These are phyloP conservation scores for Cyclotella kingstonii DNA, from an alignment of 108 stramenopile species.

Conservation along the genomic window DNA sequence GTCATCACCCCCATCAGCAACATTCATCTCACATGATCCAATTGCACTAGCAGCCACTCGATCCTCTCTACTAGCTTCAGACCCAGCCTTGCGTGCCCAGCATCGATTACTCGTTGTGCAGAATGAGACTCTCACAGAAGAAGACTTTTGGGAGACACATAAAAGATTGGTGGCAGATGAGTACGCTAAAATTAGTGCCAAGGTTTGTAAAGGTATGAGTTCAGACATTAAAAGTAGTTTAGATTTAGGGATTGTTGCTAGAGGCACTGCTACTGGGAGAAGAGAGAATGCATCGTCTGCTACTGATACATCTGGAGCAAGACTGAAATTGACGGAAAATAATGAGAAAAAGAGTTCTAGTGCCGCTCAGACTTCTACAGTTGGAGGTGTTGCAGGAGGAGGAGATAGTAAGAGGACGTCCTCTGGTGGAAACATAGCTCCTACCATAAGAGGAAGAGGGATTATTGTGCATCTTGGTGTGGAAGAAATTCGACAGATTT, in stretches of 20 bases:
- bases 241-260: conserved; percentile 36
- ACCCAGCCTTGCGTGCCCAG: conserved; percentile 77
- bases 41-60: conserved; percentile 74
- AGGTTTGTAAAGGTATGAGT: conserved; percentile 50
- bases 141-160: conserved; percentile 88
- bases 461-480: conserved; percentile 52
- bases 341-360: conserved; percentile 44
- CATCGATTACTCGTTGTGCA: conserved; percentile 77
- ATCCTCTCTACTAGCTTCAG: conserved; percentile 75
- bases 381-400: background rate
- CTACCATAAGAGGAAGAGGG: conserved; percentile 2
- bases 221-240: conserved; percentile 67
- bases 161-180: conserved; percentile 66
- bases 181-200: conserved; percentile 77
- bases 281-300: background rate
- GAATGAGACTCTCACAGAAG: conserved; percentile 65
- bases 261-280: background rate
- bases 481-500: conserved; percentile 91
- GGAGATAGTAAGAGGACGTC: background rate
- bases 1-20: conserved; percentile 34
- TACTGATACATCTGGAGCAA: too few relatives aligned
- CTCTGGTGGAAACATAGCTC: background rate
- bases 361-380: conserved; percentile 4
- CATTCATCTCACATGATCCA: conserved; percentile 65
- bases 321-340: conserved; percentile 41